Evolutionary conservation across 2,329 filamentous ascomycete species (phyloP), one percentile per base, ranked within the genome.

Genomic region (Colletotrichum gloeosporioides): DNA sequence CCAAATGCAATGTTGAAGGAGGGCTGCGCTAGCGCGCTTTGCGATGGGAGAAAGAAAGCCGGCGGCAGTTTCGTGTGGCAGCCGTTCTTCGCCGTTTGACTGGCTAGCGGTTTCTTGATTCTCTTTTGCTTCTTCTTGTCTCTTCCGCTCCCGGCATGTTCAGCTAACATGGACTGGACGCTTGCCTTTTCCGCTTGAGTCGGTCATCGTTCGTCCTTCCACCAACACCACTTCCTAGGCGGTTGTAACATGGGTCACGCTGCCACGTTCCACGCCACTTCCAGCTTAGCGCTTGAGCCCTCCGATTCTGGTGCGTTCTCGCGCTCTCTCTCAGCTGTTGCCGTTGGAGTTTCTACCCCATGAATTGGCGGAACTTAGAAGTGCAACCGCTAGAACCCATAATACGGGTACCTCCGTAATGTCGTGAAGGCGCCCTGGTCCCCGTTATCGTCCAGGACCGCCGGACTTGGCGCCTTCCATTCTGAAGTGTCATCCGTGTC

Each of bases 51-150:
- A 36, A 27, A n/a, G 39, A n/a, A 57, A 64, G 32, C 55, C 63
- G 62, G 71, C 36, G 34, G 36, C 64, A 61, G 70, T 74, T 76
- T 74, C 74, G 74, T 76, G 71, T 76, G 70, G 57, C 71, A 59
- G 29, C 64, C 49, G 49, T 64, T 39, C 64, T 55, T 59, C 44
- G 36, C 59, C 65, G 61, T 76, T 65, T 69, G 65, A 74, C 65
- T 76, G 71, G 74, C 71, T 39, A 55, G 66, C 49, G 64, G 71
- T 49, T 73, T 73, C 64, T 73, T 13, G 32, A 8, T 18, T 66
- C 36, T n/a, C 22, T n/a, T 70, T 36, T 32, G 5, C 4, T 55
- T 49, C 32, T 55, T 62, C 12, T 25, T 18, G n/a, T 34, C 36
- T 64, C 32, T 36, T 31, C 39, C n/a, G 27, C 31, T 31, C 63